A percentile compares a stretch with the other conserved stretches of the same genome.
Conservation (phyloP, 441 rosid genomes). For the Codiaeum variegatum region DNA sequence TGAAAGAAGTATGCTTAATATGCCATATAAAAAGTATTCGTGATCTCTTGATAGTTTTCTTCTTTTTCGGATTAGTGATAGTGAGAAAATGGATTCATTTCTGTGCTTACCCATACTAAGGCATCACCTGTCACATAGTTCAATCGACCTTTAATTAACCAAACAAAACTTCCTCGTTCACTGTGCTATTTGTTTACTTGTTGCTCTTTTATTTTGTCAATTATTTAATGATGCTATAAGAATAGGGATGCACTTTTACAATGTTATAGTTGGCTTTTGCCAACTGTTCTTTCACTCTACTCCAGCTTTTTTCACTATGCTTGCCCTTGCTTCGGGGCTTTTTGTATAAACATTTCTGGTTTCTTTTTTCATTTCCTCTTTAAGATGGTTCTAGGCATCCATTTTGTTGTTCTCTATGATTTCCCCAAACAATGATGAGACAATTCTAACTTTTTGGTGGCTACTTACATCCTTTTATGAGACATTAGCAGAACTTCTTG, state of each 20-base stretch:
- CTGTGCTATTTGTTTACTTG: not conserved
- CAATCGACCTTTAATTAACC: not conserved
- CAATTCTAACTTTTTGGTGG: not conserved
- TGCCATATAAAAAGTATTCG: not conserved
- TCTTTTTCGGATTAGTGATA: not conserved
- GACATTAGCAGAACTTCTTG: not conserved
- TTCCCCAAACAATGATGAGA: not conserved
- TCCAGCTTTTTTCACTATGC: conserved; percentile 3
- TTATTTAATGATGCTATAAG: not conserved
- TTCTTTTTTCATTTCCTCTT: not conserved
- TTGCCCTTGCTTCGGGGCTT: not conserved
- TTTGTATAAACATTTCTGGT: not conserved
- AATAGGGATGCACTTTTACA: not conserved
- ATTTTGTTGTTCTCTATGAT: not conserved
- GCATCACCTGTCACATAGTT: not conserved
- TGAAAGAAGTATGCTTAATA: not conserved
- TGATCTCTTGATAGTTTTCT: not conserved
- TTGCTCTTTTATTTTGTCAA: not conserved
- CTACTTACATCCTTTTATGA: not conserved
- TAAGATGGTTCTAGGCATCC: not conserved
- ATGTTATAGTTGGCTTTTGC: conserved; percentile 5
- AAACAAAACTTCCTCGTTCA: not conserved
- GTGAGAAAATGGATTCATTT: conserved; percentile 8
- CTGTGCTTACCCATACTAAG: not conserved
- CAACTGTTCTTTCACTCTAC: conserved; percentile 5